phyloP scores from a whole-genome alignment of 805 yeast species.

The Suhomyces canberraensis region DNA sequence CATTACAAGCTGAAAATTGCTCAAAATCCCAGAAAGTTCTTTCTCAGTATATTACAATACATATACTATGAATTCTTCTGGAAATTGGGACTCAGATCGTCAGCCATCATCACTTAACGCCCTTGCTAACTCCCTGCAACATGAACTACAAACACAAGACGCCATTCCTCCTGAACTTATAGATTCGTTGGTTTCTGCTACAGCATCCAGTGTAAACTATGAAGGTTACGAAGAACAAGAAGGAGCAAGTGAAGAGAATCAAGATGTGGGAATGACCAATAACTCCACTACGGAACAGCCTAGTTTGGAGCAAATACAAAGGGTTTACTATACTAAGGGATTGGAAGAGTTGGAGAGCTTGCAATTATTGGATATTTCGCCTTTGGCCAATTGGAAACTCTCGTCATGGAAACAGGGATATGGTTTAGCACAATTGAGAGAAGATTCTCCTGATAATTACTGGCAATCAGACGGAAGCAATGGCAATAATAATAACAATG shows the following conservation, averaged over 20 bases:
- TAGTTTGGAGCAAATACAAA: conserved; percentile 37
- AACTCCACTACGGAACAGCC: conserved; percentile 26
- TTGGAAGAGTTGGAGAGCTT: conserved; percentile 52
- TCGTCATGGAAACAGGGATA: conserved; percentile 72
- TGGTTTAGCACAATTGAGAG: conserved; percentile 69
- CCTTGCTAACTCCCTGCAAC: conserved; percentile 14
- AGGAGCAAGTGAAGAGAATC: conserved; percentile 6
- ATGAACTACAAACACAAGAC: conserved; percentile 26
- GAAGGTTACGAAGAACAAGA: conserved; percentile 4
- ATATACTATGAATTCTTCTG: conserved; percentile 27
- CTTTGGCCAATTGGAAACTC: conserved; percentile 79
- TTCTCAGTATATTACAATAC: too few relatives aligned
- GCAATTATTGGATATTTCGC: conserved; percentile 73
- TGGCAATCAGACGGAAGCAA: conserved; percentile 93
- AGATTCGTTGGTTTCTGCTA: conserved; percentile 22
- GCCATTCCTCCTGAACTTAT: conserved; percentile 28
- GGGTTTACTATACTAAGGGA: conserved; percentile 44
- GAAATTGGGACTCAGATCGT: conserved; percentile 22
- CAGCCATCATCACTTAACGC: conserved; percentile 5
- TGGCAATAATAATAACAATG: conserved; percentile 24
- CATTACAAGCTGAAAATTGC: too few relatives aligned
- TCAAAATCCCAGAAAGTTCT: too few relatives aligned
- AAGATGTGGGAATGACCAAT: conserved; percentile 10
- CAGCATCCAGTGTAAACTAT: conserved; percentile 6
- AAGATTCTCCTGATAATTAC: conserved; percentile 65